Base-by-base conservation (phyloP, 2,329 filamentous ascomycete genomes). In the Colletotrichum eremochloae region DNA sequence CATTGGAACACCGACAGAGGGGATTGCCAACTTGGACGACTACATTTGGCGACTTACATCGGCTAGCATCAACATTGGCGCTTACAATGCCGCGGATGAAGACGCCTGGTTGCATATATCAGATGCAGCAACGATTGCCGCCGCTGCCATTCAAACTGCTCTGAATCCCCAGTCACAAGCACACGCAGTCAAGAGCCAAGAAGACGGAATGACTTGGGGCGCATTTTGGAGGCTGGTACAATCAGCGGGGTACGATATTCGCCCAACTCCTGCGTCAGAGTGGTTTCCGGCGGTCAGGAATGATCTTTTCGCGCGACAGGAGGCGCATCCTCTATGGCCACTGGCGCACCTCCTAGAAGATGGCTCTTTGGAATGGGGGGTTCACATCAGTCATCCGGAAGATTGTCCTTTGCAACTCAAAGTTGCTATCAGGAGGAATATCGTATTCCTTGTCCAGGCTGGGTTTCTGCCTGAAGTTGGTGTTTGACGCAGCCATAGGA, bases 1-100 rank as follows among this genome's bases (percentile, higher is more conserved):
- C 5, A 71, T 77, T 14, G 75, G 76, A 2, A 77, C 76, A 4
- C 68, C 75, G 0, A 72, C 75, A 3, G 75, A 76, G 38, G 76
- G 76, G 1, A 70, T 77, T 2, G 65, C 75, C 2, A 77, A 77
- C 48, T 15, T 64, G 1, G 70, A 76, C 29, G 76, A 77, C 31
- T 76, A 75, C 20, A 71, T 76, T 1, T 77, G 75, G 76, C 57
- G 76, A 9, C 38, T 76, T 2, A 50, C 67, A 9, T 62, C 74
- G 9, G 64, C 74, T 0, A 74, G 56, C 50, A 74, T 77, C 15
- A 63, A 52, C 1, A 24, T 74, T 12, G 75, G 75, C 4, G 66
- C 65, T 1, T 72, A 74, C 61, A 76, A 73, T 36, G 42, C 20
- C 31, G 73, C 64, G 3, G 60, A 71, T 14, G 36, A 65, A 0